Percentiles rank a stretch among this genome's conserved stretches.
These are phyloP conservation scores for Boletus insuetus DNA, from an alignment of 768 basidiomycete species.

Conservation along the genomic window DNA sequence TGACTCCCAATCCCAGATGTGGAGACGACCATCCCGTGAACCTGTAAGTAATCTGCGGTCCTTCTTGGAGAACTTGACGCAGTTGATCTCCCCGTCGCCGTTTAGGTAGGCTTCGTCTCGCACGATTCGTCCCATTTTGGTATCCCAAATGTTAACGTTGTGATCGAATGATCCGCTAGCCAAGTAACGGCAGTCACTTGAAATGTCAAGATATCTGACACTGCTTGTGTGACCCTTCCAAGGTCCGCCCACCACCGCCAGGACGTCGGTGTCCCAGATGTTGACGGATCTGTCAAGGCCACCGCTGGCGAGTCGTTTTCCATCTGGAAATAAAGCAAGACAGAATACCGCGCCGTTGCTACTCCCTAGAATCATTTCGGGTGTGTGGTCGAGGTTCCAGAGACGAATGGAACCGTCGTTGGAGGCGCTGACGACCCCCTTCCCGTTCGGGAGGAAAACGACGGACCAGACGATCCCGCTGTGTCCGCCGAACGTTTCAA, in stretches of 20 bases:
- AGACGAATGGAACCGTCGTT: slow-evolving; percentile 31
- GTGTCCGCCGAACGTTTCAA: slow-evolving; percentile 23
- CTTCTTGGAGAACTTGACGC: slow-evolving; percentile 27
- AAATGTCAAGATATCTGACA: slow-evolving; percentile 29
- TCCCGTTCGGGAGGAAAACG: slow-evolving; percentile 27
- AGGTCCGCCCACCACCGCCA: slow-evolving; percentile 12
- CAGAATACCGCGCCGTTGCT: slow-evolving; percentile 25
- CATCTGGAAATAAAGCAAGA: slow-evolving; percentile 27
- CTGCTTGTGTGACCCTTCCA: slow-evolving; percentile 26
- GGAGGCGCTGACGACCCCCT: slow-evolving; percentile 25
- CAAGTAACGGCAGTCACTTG: slow-evolving; percentile 28
- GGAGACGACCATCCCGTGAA: slow-evolving; percentile 28
- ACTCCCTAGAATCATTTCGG: slow-evolving; percentile 24
- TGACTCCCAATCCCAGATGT: slow-evolving; percentile 28
- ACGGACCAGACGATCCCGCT: slow-evolving; percentile 30
- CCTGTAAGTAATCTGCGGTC: slow-evolving; percentile 27
- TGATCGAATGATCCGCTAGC: slow-evolving; percentile 32
- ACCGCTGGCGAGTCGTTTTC: slow-evolving; percentile 27
- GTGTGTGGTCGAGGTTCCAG: slow-evolving; percentile 25
- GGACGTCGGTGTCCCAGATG: slow-evolving; percentile 29
- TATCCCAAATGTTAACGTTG: slow-evolving; percentile 31
- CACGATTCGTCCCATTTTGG: slow-evolving; percentile 24
- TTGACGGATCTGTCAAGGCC: slow-evolving; percentile 32
- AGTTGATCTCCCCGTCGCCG: slow-evolving; percentile 26
- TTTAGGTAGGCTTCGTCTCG: slow-evolving; percentile 21